Base-by-base conservation (phyloP, 345 rosid species). In the Salix brachista region DNA sequence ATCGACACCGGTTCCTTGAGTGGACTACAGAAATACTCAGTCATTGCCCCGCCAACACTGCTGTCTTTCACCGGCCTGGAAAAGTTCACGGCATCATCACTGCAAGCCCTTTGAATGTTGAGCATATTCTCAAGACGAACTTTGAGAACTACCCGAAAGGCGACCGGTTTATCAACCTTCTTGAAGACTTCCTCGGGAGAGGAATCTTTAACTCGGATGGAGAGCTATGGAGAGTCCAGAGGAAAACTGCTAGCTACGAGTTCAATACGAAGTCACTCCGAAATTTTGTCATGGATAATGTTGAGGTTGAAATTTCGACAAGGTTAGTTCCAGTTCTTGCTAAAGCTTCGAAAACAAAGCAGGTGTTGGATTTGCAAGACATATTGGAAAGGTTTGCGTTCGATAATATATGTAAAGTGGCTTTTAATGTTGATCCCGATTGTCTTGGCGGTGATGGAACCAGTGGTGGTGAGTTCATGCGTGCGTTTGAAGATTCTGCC, bases 171-270 rank as follows among this genome's bases (percentile, higher is more conserved):
- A 68, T 60, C 26, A 6, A 3, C 7, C 30, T 73, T 67, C 87
- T 87, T 23, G 56, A 79, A 39, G 89, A 87, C 74, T 79, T 85
- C 61, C 86, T 87, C 16, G 89, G 89, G 50, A 36, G 61, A 7
- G 89, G 89, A 62, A 87, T 87, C 79, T 87, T 87, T 74, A 87
- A 81, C 78, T 72, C 88, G 19, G 86, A 87, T 48, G 89, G 84
- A 3, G 81, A 87, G 13, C 25, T 77, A 11, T 87, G 89, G 89
- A 79, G 70, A 70, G 39, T 79, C 36, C 88, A 87, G 67, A 67
- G 89, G 26, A 84, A 87, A 70, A 85, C 84, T 42, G 84, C 87
- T 30, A 81, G 86, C 86, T 82, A 87, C 69, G 85, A 81, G 64
- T 85, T 87, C 80, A 87, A 74, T 74, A 85, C 86, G 42, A 81